These are phyloP conservation scores for Lodderomyces metapsilosis DNA, from an alignment of 1,139 yeast genomes.

Conservation along the genomic window DNA sequence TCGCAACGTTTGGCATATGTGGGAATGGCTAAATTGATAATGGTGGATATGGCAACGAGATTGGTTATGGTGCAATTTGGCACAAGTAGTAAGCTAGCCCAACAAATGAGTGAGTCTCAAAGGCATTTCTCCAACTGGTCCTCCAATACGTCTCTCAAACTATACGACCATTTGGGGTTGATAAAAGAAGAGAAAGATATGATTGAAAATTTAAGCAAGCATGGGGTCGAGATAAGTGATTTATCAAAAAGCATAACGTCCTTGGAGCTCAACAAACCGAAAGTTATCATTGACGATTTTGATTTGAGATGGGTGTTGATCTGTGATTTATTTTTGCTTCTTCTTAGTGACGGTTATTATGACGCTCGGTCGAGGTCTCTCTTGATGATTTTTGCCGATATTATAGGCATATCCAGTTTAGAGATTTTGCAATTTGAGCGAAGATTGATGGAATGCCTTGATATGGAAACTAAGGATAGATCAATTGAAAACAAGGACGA, in stretches of 20 bases:
- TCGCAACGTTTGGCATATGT: slow-evolving; percentile 89
- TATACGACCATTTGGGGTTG: slow-evolving; percentile 81
- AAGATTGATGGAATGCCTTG: slow-evolving; percentile 84
- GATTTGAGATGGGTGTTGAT: slow-evolving; percentile 91
- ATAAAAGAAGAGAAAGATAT: slow-evolving; percentile 71
- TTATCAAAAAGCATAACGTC: slow-evolving; percentile 58
- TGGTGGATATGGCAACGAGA: slow-evolving; percentile 79
- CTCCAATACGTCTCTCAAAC: slow-evolving; percentile 61
- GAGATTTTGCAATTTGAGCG: slow-evolving; percentile 89
- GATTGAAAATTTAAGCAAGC: slow-evolving; percentile 85
- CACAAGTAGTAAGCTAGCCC: slow-evolving; percentile 52
- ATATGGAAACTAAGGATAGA: slow-evolving; percentile 68
- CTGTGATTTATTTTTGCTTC: slow-evolving; percentile 81
- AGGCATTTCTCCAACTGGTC: slow-evolving; percentile 88
- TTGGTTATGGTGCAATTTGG: slow-evolving; percentile 61
- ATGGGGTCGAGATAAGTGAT: slow-evolving; percentile 77
- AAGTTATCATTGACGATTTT: slow-evolving; percentile 28
- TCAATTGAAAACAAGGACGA: slow-evolving; percentile 60
- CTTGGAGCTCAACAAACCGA: slow-evolving; percentile 29
- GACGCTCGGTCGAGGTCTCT: slow-evolving; percentile 87
- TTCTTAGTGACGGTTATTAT: slow-evolving; percentile 81
- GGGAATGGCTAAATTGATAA: slow-evolving; percentile 74
- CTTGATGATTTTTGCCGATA: slow-evolving; percentile 61
- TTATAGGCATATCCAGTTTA: slow-evolving; percentile 54
- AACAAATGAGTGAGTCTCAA: slow-evolving; percentile 66